These are phyloP conservation scores for Colletotrichum zoysiae DNA, from an alignment of 2,329 filamentous ascomycete species.

Conservation along the genomic window DNA sequence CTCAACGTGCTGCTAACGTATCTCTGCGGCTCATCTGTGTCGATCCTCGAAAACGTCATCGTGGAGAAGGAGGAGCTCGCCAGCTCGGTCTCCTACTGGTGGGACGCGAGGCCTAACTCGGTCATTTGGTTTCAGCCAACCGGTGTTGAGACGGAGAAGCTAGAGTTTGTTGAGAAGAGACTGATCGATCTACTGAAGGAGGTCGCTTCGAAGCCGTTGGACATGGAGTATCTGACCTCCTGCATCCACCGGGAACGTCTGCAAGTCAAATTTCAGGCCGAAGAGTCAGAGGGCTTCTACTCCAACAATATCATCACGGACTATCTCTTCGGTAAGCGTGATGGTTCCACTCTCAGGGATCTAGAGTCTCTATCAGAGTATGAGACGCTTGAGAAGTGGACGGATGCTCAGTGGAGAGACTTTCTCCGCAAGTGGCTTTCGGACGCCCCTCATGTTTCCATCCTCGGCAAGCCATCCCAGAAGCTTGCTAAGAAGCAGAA, in stretches of 20 bases:
- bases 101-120: slow-evolving; percentile 82
- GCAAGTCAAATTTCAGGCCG: slow-evolving; percentile 85
- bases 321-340: slow-evolving; percentile 88
- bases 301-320: slow-evolving; percentile 89
- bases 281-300: slow-evolving; percentile 85
- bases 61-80: slow-evolving; percentile 95
- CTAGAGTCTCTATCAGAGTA: slow-evolving; percentile 70
- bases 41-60: slow-evolving; percentile 89
- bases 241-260: slow-evolving; percentile 86
- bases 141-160: slow-evolving; percentile 87
- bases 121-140: slow-evolving; percentile 89
- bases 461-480: slow-evolving; percentile 88
- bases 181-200: slow-evolving; percentile 87
- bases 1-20: slow-evolving; percentile 86
- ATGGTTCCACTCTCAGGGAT: slow-evolving; percentile 80
- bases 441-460: slow-evolving; percentile 87
- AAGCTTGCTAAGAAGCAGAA: slow-evolving; percentile 86
- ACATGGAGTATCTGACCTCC: slow-evolving; percentile 91
- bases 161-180: slow-evolving; percentile 85
- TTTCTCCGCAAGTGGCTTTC: slow-evolving; percentile 88
- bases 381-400: slow-evolving; percentile 82
- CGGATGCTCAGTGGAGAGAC: slow-evolving; percentile 83
- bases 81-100: slow-evolving; percentile 84
- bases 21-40: slow-evolving; percentile 92
- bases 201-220: slow-evolving; percentile 82